phyloP scores from a whole-genome alignment of 495 filamentous ascomycete species.

The Aspergillus nidulans region DNA sequence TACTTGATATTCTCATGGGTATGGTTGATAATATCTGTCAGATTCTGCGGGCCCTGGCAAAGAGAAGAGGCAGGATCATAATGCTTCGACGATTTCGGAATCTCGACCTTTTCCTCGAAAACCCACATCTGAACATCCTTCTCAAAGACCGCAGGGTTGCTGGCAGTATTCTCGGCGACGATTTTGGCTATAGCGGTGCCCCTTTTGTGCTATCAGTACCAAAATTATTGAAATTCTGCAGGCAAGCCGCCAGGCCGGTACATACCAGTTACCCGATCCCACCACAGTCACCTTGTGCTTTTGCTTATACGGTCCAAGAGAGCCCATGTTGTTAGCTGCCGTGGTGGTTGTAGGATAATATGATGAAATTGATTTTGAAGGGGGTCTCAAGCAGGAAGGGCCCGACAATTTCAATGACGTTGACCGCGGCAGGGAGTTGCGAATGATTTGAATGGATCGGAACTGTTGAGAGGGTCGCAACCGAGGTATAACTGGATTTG shows the following conservation, averaged over 20 bases:
- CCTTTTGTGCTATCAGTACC: conserved; percentile 40
- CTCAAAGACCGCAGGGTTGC: conserved; percentile 75
- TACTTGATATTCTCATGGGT: conserved; percentile 98
- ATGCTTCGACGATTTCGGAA: conserved; percentile 60
- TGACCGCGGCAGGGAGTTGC: background rate
- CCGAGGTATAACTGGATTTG: conserved; percentile 19
- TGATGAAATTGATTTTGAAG: conserved; percentile 13
- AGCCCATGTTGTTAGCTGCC: conserved; percentile 32
- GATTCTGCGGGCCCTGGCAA: conserved; percentile 66
- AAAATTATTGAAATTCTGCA: background rate
- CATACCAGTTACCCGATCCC: conserved; percentile 94
- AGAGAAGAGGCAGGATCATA: conserved; percentile 53
- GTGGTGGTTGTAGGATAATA: conserved; percentile 1
- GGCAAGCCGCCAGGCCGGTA: background rate
- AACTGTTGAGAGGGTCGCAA: conserved; percentile 9
- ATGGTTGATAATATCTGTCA: conserved; percentile 86
- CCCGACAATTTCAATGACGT: background rate
- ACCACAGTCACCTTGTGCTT: conserved; percentile 95
- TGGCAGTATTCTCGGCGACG: conserved; percentile 82
- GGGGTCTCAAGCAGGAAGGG: conserved; percentile 14
- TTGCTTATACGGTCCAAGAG: conserved; percentile 43
- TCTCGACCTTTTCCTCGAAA: conserved; percentile 77
- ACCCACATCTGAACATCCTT: conserved; percentile 96
- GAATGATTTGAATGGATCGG: conserved; percentile 8
- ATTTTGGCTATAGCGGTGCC: conserved; percentile 97